A percentile compares a stretch with the other conserved stretches of the same genome.
These are phyloP conservation scores for Exidia glandulosa DNA, from an alignment of 768 basidiomycete genomes.

Conservation along the genomic window DNA sequence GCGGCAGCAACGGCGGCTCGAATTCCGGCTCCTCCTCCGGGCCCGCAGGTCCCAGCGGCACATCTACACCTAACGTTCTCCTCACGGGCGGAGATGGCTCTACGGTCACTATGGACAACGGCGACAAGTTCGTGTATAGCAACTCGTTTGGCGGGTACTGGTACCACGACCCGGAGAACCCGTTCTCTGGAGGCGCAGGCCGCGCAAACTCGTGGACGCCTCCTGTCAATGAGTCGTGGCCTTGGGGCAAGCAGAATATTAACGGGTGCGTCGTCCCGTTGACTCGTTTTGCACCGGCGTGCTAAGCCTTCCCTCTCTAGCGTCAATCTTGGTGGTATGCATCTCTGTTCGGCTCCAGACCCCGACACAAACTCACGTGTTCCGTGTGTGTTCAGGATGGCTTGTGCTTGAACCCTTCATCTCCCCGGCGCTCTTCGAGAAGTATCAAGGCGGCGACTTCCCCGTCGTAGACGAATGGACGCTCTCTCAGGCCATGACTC, in stretches of 20 bases:
- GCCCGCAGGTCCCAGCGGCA: too few species aligned
- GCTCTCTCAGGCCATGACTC: slow-evolving; percentile 52
- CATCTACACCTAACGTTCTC: too few species aligned
- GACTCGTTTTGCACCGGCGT: background rate
- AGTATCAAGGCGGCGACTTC: slow-evolving; percentile 30
- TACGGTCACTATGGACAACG: slow-evolving; percentile 50
- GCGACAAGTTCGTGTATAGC: slow-evolving; percentile 60
- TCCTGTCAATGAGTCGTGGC: slow-evolving; percentile 65
- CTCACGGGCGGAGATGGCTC: slow-evolving; percentile 62
- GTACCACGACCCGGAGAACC: slow-evolving; percentile 53
- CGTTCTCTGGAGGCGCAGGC: slow-evolving; percentile 59
- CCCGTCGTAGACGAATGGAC: slow-evolving; percentile 55
- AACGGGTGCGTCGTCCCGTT: slow-evolving; percentile 36
- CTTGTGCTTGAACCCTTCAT: slow-evolving; percentile 76
- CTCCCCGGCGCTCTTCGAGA: slow-evolving; percentile 49
- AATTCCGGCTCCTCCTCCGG: slow-evolving; percentile 9
- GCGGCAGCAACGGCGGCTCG: background rate
- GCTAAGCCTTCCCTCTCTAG: background rate
- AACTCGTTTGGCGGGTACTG: slow-evolving; percentile 71
- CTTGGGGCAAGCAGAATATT: slow-evolving; percentile 49
- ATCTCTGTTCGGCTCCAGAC: background rate
- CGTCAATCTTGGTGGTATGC: slow-evolving; percentile 4
- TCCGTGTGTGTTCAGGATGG: slow-evolving; percentile 58
- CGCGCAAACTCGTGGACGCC: slow-evolving; percentile 73
- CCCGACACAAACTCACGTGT: background rate